phyloP scores from a whole-genome alignment of 164 flowering plant genomes.

The Tinospora cordifolia region DNA sequence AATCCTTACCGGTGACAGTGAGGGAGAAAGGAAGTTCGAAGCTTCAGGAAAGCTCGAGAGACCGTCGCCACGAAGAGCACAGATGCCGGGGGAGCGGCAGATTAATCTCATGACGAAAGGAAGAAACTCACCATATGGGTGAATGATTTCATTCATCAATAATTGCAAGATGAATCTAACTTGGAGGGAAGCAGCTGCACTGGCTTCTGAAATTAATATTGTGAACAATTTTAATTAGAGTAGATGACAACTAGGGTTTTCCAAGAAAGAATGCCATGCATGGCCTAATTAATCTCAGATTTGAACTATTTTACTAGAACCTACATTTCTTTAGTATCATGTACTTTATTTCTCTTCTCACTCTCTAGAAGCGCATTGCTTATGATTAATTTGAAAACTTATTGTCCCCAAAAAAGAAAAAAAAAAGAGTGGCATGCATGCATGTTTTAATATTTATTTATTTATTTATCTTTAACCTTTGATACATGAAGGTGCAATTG shows the following conservation, averaged over 20 bases:
- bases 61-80: conserved; percentile 60
- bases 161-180: background rate
- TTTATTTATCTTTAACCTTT: background rate
- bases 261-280: background rate
- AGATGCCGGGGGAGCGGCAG: conserved; percentile 24
- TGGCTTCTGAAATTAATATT: background rate
- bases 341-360: background rate
- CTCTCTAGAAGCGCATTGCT: background rate
- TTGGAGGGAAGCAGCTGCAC: background rate
- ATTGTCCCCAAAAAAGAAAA: background rate
- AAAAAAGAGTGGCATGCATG: background rate
- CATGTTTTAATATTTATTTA: background rate
- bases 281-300: background rate
- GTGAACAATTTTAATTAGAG: background rate
- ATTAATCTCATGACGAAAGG: conserved; percentile 39
- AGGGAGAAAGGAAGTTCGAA: conserved; percentile 41
- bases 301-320: background rate
- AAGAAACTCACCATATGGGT: conserved; percentile 46
- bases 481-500: background rate
- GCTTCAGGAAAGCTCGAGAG: conserved; percentile 46
- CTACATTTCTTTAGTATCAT: background rate
- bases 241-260: background rate
- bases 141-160: background rate
- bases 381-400: background rate
- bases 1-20: conserved; percentile 25